Evolutionary conservation across 2,329 filamentous ascomycete species (phyloP).

Genomic region (Aspergillus sergii): DNA sequence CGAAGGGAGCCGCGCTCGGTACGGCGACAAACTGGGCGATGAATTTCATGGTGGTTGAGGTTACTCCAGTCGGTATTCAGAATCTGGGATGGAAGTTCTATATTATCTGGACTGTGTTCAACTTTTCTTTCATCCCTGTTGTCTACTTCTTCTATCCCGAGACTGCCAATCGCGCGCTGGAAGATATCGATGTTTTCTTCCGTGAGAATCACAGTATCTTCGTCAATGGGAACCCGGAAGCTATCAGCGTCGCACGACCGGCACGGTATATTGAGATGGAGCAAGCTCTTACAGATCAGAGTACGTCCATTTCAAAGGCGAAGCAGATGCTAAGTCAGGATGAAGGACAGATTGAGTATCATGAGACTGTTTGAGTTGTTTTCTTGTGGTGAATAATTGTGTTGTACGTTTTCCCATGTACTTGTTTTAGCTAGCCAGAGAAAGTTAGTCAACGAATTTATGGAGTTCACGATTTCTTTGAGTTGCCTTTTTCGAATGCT

Average conservation of each 20-base stretch:
- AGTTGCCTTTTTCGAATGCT: background rate
- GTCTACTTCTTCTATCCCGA: slow-evolving; percentile 38
- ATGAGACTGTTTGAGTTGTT: background rate
- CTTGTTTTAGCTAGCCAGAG: background rate
- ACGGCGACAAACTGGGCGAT: slow-evolving; percentile 35
- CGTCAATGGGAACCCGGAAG: slow-evolving; percentile 10
- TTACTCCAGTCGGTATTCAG: slow-evolving; percentile 35
- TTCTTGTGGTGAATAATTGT: background rate
- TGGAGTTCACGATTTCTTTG: background rate
- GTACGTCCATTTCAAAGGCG: background rate
- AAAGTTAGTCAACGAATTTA: background rate
- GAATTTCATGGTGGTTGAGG: slow-evolving; percentile 39
- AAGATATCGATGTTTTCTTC: slow-evolving; percentile 38
- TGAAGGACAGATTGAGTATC: slow-evolving; percentile 1
- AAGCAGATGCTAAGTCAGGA: background rate
- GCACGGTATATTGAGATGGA: slow-evolving; percentile 15
- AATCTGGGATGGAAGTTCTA: slow-evolving; percentile 36
- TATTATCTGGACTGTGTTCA: slow-evolving; percentile 33
- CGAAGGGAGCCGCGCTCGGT: slow-evolving; percentile 34
- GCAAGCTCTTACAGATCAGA: slow-evolving; percentile 9
- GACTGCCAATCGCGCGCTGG: slow-evolving; percentile 32
- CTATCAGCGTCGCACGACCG: slow-evolving; percentile 5
- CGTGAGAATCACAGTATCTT: slow-evolving; percentile 18
- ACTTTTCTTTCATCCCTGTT: slow-evolving; percentile 29
- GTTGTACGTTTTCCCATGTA: background rate